Evolutionary conservation across 73 alveolate genomes (phyloP).

Genomic region (Tetrahymena borealis): DNA sequence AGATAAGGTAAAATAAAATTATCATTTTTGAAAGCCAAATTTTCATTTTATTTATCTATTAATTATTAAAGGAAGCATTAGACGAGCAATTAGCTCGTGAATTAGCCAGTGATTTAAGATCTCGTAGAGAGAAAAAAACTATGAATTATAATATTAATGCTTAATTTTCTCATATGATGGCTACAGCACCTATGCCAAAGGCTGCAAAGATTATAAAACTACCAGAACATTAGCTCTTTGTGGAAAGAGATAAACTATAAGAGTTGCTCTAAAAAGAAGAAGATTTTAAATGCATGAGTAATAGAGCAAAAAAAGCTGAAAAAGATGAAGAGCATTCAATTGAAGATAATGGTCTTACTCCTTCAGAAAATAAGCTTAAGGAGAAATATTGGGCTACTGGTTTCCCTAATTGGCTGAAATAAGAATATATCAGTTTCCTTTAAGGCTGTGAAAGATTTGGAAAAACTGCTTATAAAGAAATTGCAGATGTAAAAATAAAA

Average conservation of each 20-base stretch:
- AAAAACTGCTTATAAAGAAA: slow-evolving; percentile 53
- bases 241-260: slow-evolving; percentile 58
- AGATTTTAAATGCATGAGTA: slow-evolving; percentile 42
- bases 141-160: slow-evolving; percentile 46
- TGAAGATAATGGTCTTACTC: slow-evolving; percentile 46
- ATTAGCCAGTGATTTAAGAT: slow-evolving; percentile 3
- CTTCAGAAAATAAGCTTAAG: slow-evolving; percentile 72
- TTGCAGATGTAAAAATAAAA: slow-evolving; percentile 9
- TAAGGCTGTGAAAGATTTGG: slow-evolving; percentile 66
- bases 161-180: slow-evolving; percentile 48
- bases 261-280: slow-evolving; percentile 60
- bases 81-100: slow-evolving; percentile 44
- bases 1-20: slow-evolving; percentile 74
- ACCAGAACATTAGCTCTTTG: slow-evolving; percentile 64
- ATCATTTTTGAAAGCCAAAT: slow-evolving; percentile 37
- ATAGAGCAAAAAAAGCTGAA: slow-evolving; percentile 6
- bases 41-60: slow-evolving; percentile 47
- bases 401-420: slow-evolving; percentile 62
- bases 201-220: slow-evolving; percentile 60
- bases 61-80: slow-evolving; percentile 53
- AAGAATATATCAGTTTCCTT: slow-evolving; percentile 68
- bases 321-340: slow-evolving; percentile 27
- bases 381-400: slow-evolving; percentile 56
- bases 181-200: slow-evolving; percentile 24
- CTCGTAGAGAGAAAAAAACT: slow-evolving; percentile 31